These are phyloP conservation scores for Asparagopsis taxiformis DNA, from an alignment of 31 red algal species.

Conservation along the genomic window DNA sequence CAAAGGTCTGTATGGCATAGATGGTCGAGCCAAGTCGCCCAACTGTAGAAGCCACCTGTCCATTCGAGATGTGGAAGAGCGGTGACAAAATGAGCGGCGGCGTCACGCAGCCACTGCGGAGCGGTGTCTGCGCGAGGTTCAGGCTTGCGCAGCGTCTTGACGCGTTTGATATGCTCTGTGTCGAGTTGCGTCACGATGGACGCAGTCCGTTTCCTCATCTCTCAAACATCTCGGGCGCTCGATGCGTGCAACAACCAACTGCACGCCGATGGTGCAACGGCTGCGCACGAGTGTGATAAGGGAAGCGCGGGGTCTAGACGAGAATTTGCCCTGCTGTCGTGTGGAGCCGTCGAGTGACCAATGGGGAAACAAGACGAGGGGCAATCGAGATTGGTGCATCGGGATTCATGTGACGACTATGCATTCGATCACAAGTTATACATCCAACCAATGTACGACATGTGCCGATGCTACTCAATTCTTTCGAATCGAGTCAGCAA, in stretches of 20 bases:
- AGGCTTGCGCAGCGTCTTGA: constrained; percentile 11
- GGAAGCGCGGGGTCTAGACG: background rate
- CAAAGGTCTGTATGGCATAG: constrained; percentile 32
- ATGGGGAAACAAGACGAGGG: background rate
- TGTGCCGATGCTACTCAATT: background rate
- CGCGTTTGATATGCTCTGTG: constrained; percentile 15
- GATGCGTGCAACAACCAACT: no score
- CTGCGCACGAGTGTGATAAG: background rate
- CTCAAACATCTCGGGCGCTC: background rate
- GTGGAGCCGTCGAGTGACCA: background rate
- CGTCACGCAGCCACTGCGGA: constrained; percentile 50
- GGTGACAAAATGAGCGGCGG: constrained; percentile 45
- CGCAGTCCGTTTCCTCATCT: constrained; percentile 17
- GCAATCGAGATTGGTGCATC: background rate
- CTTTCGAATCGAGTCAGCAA: background rate
- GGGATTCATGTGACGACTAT: background rate
- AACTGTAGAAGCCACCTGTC: constrained; percentile 53
- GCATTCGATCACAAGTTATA: background rate
- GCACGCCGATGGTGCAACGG: background rate
- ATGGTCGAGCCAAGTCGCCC: constrained; percentile 53
- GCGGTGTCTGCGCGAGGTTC: constrained; percentile 20
- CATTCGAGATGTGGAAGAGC: constrained; percentile 23
- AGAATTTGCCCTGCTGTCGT: background rate
- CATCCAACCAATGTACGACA: constrained; percentile 1
- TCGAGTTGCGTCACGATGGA: background rate